A percentile compares a stretch with the other conserved stretches of the same genome.
These are phyloP conservation scores for Melastoma candidum DNA, from an alignment of 441 rosid genomes.

Conservation along the genomic window DNA sequence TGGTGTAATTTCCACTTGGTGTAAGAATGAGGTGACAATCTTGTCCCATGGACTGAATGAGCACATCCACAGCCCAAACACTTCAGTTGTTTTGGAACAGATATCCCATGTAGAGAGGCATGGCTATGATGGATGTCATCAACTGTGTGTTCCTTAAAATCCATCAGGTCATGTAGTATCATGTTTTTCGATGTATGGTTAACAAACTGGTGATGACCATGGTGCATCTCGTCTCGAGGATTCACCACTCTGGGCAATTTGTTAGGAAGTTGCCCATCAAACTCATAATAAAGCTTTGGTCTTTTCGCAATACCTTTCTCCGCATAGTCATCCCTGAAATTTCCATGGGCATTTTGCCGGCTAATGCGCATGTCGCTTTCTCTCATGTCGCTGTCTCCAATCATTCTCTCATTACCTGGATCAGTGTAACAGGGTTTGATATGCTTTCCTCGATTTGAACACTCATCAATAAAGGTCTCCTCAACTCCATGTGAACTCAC, in stretches of 20 bases:
- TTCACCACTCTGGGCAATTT: constrained; percentile 22
- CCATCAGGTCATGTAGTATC: constrained; percentile 20
- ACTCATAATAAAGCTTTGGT: constrained; percentile 22
- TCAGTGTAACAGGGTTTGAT: constrained; percentile 23
- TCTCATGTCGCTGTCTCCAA: not conserved
- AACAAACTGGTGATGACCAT: constrained; percentile 24
- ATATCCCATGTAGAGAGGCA: constrained; percentile 21
- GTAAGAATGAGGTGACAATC: constrained; percentile 24
- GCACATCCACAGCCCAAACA: constrained; percentile 23
- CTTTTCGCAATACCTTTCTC: constrained; percentile 25
- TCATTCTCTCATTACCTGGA: constrained; percentile 23
- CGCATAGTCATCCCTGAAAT: constrained; percentile 27
- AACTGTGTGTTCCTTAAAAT: constrained; percentile 24
- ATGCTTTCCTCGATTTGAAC: constrained; percentile 24
- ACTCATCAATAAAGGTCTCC: constrained; percentile 26
- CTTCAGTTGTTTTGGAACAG: constrained; percentile 22
- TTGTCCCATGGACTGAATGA: constrained; percentile 25
- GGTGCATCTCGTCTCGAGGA: constrained; percentile 23
- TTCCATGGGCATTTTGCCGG: constrained; percentile 23
- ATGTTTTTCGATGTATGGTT: constrained; percentile 27
- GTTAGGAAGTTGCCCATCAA: constrained; percentile 27
- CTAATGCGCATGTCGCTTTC: constrained; percentile 20
- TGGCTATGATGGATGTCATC: constrained; percentile 26
- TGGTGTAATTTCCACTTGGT: constrained; percentile 19
- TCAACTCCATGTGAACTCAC: constrained; percentile 24